Evolutionary conservation across 768 basidiomycete genomes (phyloP), one percentile per base, ranked within the genome.

Genomic region (Mycena rebaudengoi): DNA sequence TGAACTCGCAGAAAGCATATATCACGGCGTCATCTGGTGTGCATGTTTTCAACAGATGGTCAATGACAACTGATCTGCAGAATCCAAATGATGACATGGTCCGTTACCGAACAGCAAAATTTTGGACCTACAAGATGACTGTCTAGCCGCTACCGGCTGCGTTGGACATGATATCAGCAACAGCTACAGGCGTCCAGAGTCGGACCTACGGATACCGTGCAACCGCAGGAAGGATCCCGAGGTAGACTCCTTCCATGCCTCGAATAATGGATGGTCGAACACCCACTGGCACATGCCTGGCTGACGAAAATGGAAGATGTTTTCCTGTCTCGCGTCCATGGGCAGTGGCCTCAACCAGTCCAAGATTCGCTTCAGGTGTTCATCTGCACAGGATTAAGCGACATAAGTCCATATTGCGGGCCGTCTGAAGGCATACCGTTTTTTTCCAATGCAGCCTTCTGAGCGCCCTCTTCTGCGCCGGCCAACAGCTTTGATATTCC

Each of bases 1-100:
- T 25, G 28, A 54, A 54, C 7, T 54, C 52, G 52, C 52, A 54
- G 52, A 54, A 54, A 11, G 52, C 28, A 54, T 54, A 54, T 16
- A 54, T 4, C 39, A 54, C 37, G n/a, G 16, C 28, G 5, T 54
- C 52, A 3, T 30, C 39, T 11, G 16, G 39, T 18, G 26, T 18
- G 26, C 28, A 11, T 12, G n/a, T 18, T 20, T 54, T 4, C 16
- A 54, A 16, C 5, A 54, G 39, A 21, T 40, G 37, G 3, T 54
- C 52, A 13, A 54, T 30, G 3, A 54, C 14, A n/a, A 54, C 52
- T 4, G 52, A 41, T 29, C 52, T 54, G n/a, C n/a, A 21, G 20
- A 13, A 52, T 52, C n/a, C 12, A 23, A 50, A 33, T 33, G 49
- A 21, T 13, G 1, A 7, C 1, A 4, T 50, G n/a, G n/a, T n/a